Conservation (phyloP, 257 asterid species). For the Nicotiana tomentosiformis region DNA sequence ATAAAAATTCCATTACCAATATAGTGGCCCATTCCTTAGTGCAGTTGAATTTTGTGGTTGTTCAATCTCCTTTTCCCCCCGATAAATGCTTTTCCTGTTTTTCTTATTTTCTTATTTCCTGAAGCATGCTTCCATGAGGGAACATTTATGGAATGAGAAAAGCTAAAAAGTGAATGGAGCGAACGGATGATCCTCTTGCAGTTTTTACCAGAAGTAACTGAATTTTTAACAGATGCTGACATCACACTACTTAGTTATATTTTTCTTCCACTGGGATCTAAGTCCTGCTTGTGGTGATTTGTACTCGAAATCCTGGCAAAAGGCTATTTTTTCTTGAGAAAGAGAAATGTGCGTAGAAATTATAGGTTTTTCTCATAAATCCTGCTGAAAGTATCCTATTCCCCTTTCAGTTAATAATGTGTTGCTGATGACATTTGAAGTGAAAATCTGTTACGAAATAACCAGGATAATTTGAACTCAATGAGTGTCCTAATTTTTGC, state of each 20-base stretch:
- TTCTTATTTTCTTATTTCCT: not conserved
- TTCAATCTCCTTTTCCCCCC: not conserved
- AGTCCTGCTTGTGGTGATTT: not conserved
- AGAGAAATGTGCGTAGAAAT: not conserved
- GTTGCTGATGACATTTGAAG: not conserved
- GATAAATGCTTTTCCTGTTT: not conserved
- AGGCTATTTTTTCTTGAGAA: not conserved
- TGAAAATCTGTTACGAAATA: not conserved
- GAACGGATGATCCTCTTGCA: not conserved
- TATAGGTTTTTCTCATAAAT: not conserved
- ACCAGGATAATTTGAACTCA: not conserved
- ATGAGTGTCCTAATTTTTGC: not conserved
- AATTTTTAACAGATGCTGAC: not conserved
- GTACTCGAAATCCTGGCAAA: not conserved
- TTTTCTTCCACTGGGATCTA: not conserved
- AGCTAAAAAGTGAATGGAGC: not conserved
- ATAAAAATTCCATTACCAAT: not conserved
- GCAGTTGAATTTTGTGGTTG: not conserved
- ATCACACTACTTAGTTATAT: not conserved
- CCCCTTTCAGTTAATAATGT: not conserved
- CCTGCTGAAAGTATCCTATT: not conserved
- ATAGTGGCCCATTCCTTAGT: not conserved
- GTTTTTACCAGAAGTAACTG: not conserved
- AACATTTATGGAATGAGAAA: not conserved
- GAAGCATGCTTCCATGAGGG: not conserved